phyloP scores from a whole-genome alignment of 2,329 filamentous ascomycete genomes.

The Oidium heveae region DNA sequence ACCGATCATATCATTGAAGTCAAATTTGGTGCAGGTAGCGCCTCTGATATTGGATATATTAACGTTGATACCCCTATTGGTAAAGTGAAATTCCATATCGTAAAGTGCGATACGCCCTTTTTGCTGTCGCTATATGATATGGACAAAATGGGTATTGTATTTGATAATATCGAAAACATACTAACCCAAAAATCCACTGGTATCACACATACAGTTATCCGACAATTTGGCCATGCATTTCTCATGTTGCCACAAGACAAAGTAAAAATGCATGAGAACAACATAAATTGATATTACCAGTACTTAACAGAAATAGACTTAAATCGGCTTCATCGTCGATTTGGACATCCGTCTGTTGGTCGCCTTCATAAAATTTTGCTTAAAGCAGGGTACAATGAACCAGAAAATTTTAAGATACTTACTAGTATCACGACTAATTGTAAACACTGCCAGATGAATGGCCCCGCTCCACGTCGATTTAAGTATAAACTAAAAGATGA shows the following conservation, averaged over 20 bases:
- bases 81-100: background rate
- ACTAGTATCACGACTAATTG: background rate
- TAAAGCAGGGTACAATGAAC: background rate
- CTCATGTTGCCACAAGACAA: background rate
- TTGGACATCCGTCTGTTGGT: constrained; percentile 1
- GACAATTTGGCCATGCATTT: background rate
- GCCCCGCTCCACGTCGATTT: background rate
- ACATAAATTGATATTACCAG: background rate
- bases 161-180: background rate
- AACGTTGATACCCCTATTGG: background rate
- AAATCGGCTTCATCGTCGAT: background rate
- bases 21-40: background rate
- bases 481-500: background rate
- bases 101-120: background rate
- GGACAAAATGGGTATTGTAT: background rate
- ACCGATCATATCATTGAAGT: background rate
- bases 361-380: background rate
- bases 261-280: background rate
- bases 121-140: background rate
- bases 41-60: background rate
- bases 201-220: background rate
- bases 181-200: background rate
- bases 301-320: background rate
- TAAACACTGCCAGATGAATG: background rate
- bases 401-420: background rate